Base-by-base conservation (phyloP, 1,284 basidiomycete genomes). In the Ustilago shanxiensis region DNA sequence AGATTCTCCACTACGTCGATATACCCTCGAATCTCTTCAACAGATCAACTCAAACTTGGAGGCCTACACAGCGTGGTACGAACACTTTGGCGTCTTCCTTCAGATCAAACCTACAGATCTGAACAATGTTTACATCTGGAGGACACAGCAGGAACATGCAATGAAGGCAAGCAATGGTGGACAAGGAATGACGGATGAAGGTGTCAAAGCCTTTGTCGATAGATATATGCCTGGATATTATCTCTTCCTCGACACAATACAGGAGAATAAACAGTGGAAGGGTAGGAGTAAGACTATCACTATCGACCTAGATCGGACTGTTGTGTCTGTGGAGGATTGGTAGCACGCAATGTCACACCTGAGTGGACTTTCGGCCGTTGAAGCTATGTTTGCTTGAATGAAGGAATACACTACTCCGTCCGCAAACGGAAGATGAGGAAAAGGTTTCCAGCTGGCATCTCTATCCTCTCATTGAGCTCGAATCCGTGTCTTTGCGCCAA, bases 201-300 rank as follows among this genome's bases (percentile, higher is more conserved):
- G 44, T 0, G 70, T 77, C 22, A 72, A 61, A 49, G 62, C 65
- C 2, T 77, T 77, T 39, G 74, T 77, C 3, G 74, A 77, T 37
- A 60, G 74, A n/a, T 77, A 92, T 74, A 90, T 92, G 61, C 91
- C 65, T 1, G 61, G 66, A 10, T 68, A 68, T 49, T 18, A 70
- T 24, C 53, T 72, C 6, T 72, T 66, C 14, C 51, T 72, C 4
- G 66, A 68, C 16, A 68, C 67, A n/a, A 65, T 70, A 16, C 73
- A 65, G 29, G 37, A 62, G 14, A 68, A 76, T 22, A 47, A 44
- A 18, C 60, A 63, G 22, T 76, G 73, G 73, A 65, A 52, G 47
- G 73, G 68, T 1, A 51, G 55, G 22, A 64, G 73, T 61, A 71
- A 65, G 61, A 65, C 61, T 22, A 41, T 76, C 50, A 76, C 73